These are phyloP conservation scores for Geranium rotundifolium DNA, from an alignment of 345 rosid species.

Conservation along the genomic window DNA sequence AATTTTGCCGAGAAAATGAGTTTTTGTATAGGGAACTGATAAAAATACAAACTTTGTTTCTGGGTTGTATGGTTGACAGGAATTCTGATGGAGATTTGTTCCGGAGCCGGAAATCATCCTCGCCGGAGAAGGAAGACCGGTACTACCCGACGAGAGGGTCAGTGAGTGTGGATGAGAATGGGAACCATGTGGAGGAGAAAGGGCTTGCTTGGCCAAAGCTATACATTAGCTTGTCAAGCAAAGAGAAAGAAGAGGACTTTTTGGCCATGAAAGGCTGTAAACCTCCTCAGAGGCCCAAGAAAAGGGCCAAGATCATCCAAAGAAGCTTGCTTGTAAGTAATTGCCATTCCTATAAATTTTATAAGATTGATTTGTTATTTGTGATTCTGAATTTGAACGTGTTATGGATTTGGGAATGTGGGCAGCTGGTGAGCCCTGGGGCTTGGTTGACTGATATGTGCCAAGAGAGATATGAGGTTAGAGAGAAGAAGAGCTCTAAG, in stretches of 20 bases:
- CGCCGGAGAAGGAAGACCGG: conserved; percentile 55
- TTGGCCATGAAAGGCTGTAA: conserved; percentile 76
- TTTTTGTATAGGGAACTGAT: not conserved
- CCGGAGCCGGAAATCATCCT: conserved; percentile 27
- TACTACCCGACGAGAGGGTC: conserved; percentile 55
- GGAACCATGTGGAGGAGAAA: conserved; percentile 37
- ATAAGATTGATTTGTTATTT: not conserved
- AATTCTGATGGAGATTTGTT: conserved; percentile 35
- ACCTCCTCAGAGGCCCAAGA: conserved; percentile 66
- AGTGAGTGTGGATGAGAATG: conserved; percentile 16
- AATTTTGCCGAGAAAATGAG: not conserved
- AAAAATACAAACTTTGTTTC: not conserved
- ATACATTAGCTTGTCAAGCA: conserved; percentile 44
- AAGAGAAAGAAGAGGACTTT: conserved; percentile 72
- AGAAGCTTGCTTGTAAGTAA: conserved; percentile 54
- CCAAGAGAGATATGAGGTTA: conserved; percentile 71
- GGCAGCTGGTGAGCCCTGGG: conserved; percentile 65
- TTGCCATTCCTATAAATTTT: not conserved
- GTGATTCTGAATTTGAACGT: too few species aligned
- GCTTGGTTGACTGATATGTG: conserved; percentile 77
- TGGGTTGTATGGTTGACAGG: conserved; percentile 20
- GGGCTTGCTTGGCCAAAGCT: conserved; percentile 53
- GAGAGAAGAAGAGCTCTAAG: conserved; percentile 63
- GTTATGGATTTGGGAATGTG: not conserved
- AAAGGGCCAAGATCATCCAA: conserved; percentile 59